Evolutionary conservation across 495 filamentous ascomycete species (phyloP), one percentile per base, ranked within the genome.

Genomic region (Penicillium angulare): DNA sequence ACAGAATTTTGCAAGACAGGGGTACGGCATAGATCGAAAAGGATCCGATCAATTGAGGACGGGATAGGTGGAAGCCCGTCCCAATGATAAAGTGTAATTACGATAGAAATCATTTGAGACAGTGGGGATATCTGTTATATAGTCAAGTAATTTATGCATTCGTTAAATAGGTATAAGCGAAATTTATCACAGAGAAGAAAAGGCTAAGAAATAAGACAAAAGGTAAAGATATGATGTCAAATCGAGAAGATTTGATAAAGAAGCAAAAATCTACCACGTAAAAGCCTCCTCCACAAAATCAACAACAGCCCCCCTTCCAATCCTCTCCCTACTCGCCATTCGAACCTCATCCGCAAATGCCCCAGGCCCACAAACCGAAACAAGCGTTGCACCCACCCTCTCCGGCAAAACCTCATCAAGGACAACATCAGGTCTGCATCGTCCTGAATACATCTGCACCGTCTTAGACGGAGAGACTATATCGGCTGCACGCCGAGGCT

Each of bases 241-340:
- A n/a, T n/a, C n/a, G n/a, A 2, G 26, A 31, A 31, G 5, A 31
- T 31, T 31, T 12, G 13, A 31, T 6, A 12, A 31, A 31, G 13
- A 12, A 31, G 13, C 5, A 31, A 31, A 2, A 22, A 57, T 52
- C 44, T 49, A 62, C 87, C 87, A 92, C 12, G 87, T 92, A 71
- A 98, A 98, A 36, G 89, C 88, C 74, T 98, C 93, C 66, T 98
- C 93, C 18, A 92, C 78, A 69, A 97, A 97, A 66, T 97, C 91
- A 15, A 97, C 75, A 24, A 77, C 80, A 17, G 81, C 84, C 3
- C 79, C 77, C 43, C 82, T 77, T 41, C 88, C 83, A 56, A 86
- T 79, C 43, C 80, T 77, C 29, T 69, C 73, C 44, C 93, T 75
- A 16, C 87, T 81, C 16, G 90, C 90, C 17, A 73, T 72, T 20